Conservation (phyloP, 768 basidiomycete genomes). For the Tremella yokohamensis region DNA sequence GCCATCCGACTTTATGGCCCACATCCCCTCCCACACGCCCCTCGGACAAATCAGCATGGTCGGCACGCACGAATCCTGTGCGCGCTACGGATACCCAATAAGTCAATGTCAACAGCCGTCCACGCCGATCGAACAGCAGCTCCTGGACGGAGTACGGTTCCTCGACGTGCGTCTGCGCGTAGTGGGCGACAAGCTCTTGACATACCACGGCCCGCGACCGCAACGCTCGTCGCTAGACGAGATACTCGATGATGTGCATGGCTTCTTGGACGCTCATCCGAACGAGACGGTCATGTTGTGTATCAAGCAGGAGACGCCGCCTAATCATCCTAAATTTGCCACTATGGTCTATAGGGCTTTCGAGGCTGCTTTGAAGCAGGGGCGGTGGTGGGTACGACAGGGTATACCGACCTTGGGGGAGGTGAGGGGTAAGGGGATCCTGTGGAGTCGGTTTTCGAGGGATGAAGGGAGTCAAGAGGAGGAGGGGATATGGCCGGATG, state of each 20-base stretch:
- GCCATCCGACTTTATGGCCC: slow-evolving; percentile 42
- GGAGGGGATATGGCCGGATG: slow-evolving; percentile 40
- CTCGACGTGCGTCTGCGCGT: slow-evolving; percentile 77
- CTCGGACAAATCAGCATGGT: slow-evolving; percentile 75
- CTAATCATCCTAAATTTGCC: slow-evolving; percentile 59
- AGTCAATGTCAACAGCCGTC: slow-evolving; percentile 75
- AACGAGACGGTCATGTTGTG: slow-evolving; percentile 79
- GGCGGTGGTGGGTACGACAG: slow-evolving; percentile 75
- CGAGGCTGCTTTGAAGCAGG: slow-evolving; percentile 46
- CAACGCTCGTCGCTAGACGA: slow-evolving; percentile 65
- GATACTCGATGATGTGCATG: slow-evolving; percentile 62
- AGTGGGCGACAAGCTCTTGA: slow-evolving; percentile 60
- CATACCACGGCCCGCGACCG: slow-evolving; percentile 76
- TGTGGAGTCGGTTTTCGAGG: slow-evolving; percentile 81
- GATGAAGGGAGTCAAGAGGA: slow-evolving; percentile 49
- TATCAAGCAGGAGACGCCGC: slow-evolving; percentile 80
- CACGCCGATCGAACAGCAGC: slow-evolving; percentile 65
- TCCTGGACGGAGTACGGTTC: slow-evolving; percentile 64
- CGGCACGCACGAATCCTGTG: slow-evolving; percentile 55
- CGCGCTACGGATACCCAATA: slow-evolving; percentile 50
- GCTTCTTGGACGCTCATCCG: slow-evolving; percentile 63
- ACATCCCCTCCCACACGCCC: slow-evolving; percentile 64
- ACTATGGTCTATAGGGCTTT: slow-evolving; percentile 66
- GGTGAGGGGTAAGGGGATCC: slow-evolving; percentile 75
- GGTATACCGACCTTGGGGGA: slow-evolving; percentile 75